These are phyloP conservation scores for Metschnikowia sp. DNA, from an alignment of 805 yeast genomes.

Conservation along the genomic window DNA sequence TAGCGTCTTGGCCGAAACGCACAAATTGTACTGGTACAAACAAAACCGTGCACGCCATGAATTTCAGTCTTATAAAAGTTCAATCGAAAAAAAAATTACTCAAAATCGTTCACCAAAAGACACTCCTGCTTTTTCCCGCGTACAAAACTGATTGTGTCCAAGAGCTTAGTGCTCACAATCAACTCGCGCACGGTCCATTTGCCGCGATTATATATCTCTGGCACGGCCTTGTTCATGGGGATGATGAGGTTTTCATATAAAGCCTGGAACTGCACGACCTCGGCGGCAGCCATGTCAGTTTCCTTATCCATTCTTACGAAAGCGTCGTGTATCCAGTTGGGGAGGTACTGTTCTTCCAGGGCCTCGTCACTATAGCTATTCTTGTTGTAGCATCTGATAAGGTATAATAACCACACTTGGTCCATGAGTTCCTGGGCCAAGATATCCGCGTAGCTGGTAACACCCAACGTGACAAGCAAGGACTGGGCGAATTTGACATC, in stretches of 20 bases:
- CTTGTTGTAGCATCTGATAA: conserved; percentile 55
- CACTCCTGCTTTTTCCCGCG: conserved; percentile 45
- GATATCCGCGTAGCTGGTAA: conserved; percentile 51
- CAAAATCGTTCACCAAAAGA: conserved; percentile 29
- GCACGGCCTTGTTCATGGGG: conserved; percentile 44
- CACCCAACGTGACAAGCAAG: conserved; percentile 54
- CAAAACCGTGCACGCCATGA: too few species aligned
- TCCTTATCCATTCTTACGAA: conserved; percentile 37
- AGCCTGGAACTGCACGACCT: conserved; percentile 51
- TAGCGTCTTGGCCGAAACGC: too few species aligned
- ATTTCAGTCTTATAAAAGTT: background rate
- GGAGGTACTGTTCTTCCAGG: conserved; percentile 37
- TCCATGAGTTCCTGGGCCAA: conserved; percentile 47
- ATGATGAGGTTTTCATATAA: conserved; percentile 55
- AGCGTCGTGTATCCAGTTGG: conserved; percentile 47
- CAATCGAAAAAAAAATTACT: background rate
- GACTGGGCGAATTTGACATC: conserved; percentile 55
- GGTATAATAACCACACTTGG: conserved; percentile 59
- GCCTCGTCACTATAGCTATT: conserved; percentile 26
- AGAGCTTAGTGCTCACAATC: conserved; percentile 51
- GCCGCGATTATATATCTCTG: conserved; percentile 54
- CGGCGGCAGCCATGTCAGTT: conserved; percentile 45
- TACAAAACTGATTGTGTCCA: conserved; percentile 49
- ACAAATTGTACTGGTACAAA: too few species aligned
- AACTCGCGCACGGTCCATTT: conserved; percentile 46